Evolutionary conservation across 1,284 basidiomycete species (phyloP).

Genomic region (Ganoderma meredithae): DNA sequence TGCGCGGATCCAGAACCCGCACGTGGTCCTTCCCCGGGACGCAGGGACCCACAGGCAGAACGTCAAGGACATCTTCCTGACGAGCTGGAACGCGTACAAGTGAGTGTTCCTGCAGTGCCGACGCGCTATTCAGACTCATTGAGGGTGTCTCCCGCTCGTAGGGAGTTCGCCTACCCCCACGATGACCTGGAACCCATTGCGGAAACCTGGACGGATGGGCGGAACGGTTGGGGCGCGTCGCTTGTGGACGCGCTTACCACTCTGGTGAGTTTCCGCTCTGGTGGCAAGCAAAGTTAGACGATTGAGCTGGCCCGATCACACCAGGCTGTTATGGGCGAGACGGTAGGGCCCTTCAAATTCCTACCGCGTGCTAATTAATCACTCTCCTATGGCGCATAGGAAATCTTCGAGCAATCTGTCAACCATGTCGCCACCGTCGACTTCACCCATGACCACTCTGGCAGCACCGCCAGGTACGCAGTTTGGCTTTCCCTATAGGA

Average conservation of each 20-base stretch:
- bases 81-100: slow-evolving; percentile 67
- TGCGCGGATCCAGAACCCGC: slow-evolving; percentile 47
- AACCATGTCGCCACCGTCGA: slow-evolving; percentile 58
- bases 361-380: too few species aligned
- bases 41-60: slow-evolving; percentile 49
- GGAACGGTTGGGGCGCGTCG: slow-evolving; percentile 76
- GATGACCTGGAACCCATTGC: slow-evolving; percentile 67
- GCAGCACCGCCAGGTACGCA: slow-evolving; percentile 59
- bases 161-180: slow-evolving; percentile 67
- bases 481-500: neutral
- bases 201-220: slow-evolving; percentile 56
- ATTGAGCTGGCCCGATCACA: neutral
- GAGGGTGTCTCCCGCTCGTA: slow-evolving; percentile 38
- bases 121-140: neutral
- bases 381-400: slow-evolving; percentile 25
- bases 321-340: slow-evolving; percentile 59
- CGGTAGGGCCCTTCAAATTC: slow-evolving; percentile 43
- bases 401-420: slow-evolving; percentile 62
- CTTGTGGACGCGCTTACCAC: slow-evolving; percentile 72
- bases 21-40: slow-evolving; percentile 51
- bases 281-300: neutral
- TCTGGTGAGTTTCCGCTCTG: slow-evolving; percentile 51
- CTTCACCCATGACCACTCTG: slow-evolving; percentile 60
- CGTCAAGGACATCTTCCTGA: slow-evolving; percentile 61
- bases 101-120: slow-evolving; percentile 39